These are phyloP conservation scores for Hippophae tibetana DNA, from an alignment of 306 rosid genomes.

Conservation along the genomic window DNA sequence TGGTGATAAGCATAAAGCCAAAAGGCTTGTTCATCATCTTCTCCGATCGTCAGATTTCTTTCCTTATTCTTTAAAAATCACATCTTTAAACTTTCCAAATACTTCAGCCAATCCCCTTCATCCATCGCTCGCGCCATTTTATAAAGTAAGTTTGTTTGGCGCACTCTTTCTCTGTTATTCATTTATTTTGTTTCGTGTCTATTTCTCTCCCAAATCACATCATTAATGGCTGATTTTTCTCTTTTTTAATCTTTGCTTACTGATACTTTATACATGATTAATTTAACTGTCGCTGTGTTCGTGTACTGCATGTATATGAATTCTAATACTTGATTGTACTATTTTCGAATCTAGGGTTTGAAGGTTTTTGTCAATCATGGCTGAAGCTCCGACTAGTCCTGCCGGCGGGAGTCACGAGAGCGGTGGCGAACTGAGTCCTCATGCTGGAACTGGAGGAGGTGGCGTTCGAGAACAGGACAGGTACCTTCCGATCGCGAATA, in stretches of 20 bases:
- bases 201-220: too few species aligned
- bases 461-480: slow-evolving; percentile 69
- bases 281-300: not conserved
- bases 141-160: slow-evolving; percentile 1
- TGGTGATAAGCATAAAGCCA: slow-evolving; percentile 23
- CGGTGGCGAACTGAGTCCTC: slow-evolving; percentile 69
- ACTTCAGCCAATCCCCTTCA: too few species aligned
- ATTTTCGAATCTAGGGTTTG: slow-evolving; percentile 22
- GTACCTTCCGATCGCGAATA: slow-evolving; percentile 79
- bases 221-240: too few species aligned
- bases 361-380: slow-evolving; percentile 28
- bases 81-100: too few species aligned
- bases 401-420: slow-evolving; percentile 64
- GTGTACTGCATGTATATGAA: not conserved
- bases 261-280: too few species aligned
- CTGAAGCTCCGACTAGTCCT: slow-evolving; percentile 72
- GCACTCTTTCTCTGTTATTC: not conserved
- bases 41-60: slow-evolving; percentile 39
- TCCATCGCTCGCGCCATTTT: too few species aligned
- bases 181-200: not conserved
- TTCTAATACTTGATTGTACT: not conserved
- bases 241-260: too few species aligned
- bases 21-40: slow-evolving; percentile 26
- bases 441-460: slow-evolving; percentile 4
- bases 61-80: slow-evolving; percentile 4